Evolutionary conservation across 106 monocot genomes (phyloP).

Genomic region (Phalaenopsis equestris): DNA sequence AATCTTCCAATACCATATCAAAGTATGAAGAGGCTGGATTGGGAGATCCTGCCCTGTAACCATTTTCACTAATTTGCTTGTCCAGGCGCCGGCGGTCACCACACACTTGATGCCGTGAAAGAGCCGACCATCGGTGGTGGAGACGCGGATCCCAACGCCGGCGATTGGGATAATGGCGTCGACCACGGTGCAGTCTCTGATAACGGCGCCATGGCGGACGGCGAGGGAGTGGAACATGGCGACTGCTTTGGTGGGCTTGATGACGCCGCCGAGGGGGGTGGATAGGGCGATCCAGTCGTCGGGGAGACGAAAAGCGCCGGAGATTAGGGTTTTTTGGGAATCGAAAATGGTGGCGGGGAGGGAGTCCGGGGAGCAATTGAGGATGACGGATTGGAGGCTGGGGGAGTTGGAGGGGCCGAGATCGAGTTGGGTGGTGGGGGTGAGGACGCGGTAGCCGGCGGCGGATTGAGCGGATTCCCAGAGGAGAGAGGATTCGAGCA

Average conservation of each 20-base stretch:
- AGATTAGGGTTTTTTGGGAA: slow-evolving; percentile 12
- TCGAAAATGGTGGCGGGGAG: slow-evolving; percentile 18
- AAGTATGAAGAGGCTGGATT: slow-evolving; percentile 60
- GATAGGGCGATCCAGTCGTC: slow-evolving; percentile 48
- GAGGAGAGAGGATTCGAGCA: slow-evolving; percentile 36
- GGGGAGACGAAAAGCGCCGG: slow-evolving; percentile 48
- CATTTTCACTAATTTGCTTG: slow-evolving; percentile 35
- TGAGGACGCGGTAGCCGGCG: slow-evolving; percentile 60
- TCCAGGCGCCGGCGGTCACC: slow-evolving; percentile 75
- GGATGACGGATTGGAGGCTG: slow-evolving; percentile 34
- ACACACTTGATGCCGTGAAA: slow-evolving; percentile 52
- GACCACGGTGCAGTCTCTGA: slow-evolving; percentile 50
- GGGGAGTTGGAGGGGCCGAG: slow-evolving; percentile 40
- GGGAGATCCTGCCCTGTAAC: slow-evolving; percentile 37
- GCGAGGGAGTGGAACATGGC: slow-evolving; percentile 89
- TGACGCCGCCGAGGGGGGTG: slow-evolving; percentile 47
- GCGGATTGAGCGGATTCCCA: slow-evolving; percentile 55
- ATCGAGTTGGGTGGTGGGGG: slow-evolving; percentile 62
- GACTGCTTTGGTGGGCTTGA: slow-evolving; percentile 83
- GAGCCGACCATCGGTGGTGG: slow-evolving; percentile 18
- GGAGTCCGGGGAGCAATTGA: slow-evolving; percentile 19
- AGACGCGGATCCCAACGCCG: slow-evolving; percentile 10
- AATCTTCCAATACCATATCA: slow-evolving; percentile 82
- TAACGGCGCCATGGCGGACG: slow-evolving; percentile 30
- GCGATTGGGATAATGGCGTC: slow-evolving; percentile 17